Evolutionary conservation across 192 early-diverging fungal genomes (phyloP).

Genomic region (Umbelopsis vinacea): DNA sequence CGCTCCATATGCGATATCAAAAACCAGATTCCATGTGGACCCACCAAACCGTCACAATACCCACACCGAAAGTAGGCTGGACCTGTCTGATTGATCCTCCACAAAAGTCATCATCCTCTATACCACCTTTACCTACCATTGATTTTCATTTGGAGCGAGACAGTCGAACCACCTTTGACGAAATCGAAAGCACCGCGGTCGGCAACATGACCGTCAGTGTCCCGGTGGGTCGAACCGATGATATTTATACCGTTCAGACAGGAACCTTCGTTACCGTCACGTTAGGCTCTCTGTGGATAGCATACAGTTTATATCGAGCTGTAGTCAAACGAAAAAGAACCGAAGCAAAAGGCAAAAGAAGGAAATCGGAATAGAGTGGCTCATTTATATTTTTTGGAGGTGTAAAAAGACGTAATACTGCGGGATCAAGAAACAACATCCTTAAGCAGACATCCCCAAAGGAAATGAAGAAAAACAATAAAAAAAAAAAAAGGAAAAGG

Average conservation of each 20-base stretch:
- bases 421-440: neutral
- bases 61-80: conserved; percentile 34
- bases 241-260: conserved; percentile 1
- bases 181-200: neutral
- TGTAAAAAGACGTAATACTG: neutral
- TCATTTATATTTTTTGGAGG: neutral
- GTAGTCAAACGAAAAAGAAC: conserved; percentile 26
- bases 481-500: neutral
- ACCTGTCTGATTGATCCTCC: conserved; percentile 27
- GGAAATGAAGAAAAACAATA: neutral
- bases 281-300: conserved; percentile 26
- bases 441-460: neutral
- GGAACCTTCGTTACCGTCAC: conserved; percentile 22
- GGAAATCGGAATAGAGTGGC: conserved; percentile 34
- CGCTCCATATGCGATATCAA: conserved; percentile 35
- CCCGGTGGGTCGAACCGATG: conserved; percentile 27
- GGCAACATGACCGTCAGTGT: conserved; percentile 1
- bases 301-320: conserved; percentile 9
- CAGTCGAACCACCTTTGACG: conserved; percentile 14
- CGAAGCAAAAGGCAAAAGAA: conserved; percentile 43
- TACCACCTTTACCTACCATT: conserved; percentile 25
- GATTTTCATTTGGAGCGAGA: conserved; percentile 14
- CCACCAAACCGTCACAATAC: conserved; percentile 23
- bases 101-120: conserved; percentile 3
- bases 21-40: neutral